Conservation (phyloP, 2,329 filamentous ascomycete genomes). For the Botrytis paeoniae region DNA sequence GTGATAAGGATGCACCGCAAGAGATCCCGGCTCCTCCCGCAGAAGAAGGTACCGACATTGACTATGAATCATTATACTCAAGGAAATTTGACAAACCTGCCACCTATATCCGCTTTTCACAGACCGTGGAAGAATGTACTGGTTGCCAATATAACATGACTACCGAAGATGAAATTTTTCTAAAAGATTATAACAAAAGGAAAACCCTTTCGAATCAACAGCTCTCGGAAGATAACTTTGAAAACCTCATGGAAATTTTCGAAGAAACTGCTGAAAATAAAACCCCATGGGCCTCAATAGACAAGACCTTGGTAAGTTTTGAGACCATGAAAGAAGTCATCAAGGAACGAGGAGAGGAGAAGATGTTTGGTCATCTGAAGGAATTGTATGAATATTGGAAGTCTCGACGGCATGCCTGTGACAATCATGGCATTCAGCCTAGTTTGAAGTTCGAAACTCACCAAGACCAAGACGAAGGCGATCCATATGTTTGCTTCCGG, state of each 20-base stretch:
- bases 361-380: constrained; percentile 60
- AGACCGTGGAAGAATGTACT: constrained; percentile 94
- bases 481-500: constrained; percentile 97
- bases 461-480: constrained; percentile 89
- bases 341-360: constrained; percentile 46
- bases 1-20: constrained; percentile 34
- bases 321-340: constrained; percentile 72
- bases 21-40: constrained; percentile 63
- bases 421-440: constrained; percentile 72
- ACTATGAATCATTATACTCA: constrained; percentile 88
- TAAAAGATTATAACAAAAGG: constrained; percentile 81
- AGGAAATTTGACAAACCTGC: constrained; percentile 76
- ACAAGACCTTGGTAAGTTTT: constrained; percentile 79
- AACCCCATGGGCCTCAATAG: constrained; percentile 84
- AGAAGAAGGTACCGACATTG: constrained; percentile 59
- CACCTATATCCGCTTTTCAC: constrained; percentile 96
- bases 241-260: constrained; percentile 91
- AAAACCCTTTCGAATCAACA: constrained; percentile 54
- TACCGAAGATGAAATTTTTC: constrained; percentile 80
- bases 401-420: constrained; percentile 59
- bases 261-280: constrained; percentile 81
- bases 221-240: constrained; percentile 87
- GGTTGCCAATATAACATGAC: constrained; percentile 93
- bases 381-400: constrained; percentile 91
- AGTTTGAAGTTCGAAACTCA: constrained; percentile 90